These are phyloP conservation scores for Penicillium olsonii DNA, from an alignment of 2,329 filamentous ascomycete genomes.

Conservation along the genomic window DNA sequence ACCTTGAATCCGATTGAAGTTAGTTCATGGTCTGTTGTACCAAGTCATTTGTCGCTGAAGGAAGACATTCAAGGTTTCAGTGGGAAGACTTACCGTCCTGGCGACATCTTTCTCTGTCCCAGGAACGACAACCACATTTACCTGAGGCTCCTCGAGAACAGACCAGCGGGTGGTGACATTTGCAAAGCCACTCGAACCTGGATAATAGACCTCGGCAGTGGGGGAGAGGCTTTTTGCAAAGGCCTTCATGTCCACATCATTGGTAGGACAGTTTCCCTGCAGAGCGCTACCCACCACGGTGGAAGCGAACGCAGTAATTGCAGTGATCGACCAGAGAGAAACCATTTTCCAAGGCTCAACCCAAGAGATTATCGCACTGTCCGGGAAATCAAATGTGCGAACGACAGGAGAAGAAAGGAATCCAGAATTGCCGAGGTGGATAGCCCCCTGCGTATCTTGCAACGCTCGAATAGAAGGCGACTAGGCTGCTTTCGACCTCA, in stretches of 20 bases:
- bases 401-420: background rate
- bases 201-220: conserved; percentile 45
- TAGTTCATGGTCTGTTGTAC: conserved; percentile 4
- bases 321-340: conserved; percentile 19
- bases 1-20: conserved; percentile 34
- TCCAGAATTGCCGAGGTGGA: conserved; percentile 1
- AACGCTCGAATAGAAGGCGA: background rate
- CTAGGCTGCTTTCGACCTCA: background rate
- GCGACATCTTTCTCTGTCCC: conserved; percentile 52
- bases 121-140: conserved; percentile 52
- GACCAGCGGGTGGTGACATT: conserved; percentile 51
- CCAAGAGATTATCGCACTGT: background rate
- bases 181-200: conserved; percentile 44
- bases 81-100: conserved; percentile 44
- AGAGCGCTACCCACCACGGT: conserved; percentile 10
- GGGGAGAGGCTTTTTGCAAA: conserved; percentile 35
- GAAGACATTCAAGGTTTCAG: background rate
- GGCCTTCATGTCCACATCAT: conserved; percentile 17
- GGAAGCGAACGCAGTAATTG: conserved; percentile 28
- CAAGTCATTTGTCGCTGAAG: background rate
- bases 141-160: conserved; percentile 42
- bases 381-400: background rate
- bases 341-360: conserved; percentile 7
- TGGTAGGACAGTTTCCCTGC: conserved; percentile 9
- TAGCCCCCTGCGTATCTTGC: background rate